Evolutionary conservation across 495 filamentous ascomycete genomes (phyloP).

Genomic region (Aspergillus leporis): DNA sequence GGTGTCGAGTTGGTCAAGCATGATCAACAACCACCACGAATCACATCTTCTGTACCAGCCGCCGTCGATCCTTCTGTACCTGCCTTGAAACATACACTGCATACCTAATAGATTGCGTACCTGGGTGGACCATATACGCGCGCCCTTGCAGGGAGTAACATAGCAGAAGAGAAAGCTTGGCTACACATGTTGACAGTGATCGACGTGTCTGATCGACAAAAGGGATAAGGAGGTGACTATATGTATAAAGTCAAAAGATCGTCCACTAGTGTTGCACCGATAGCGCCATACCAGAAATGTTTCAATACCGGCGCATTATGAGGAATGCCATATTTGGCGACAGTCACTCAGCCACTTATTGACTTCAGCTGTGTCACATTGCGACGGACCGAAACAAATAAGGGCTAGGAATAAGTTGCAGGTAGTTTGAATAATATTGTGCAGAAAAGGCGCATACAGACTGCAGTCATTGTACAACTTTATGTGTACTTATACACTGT

Average conservation of each 20-base stretch:
- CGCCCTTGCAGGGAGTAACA: constrained; percentile 3
- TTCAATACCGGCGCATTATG: background rate
- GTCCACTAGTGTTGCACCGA: background rate
- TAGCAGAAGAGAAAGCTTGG: constrained; percentile 3
- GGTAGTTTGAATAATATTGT: background rate
- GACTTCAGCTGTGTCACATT: background rate
- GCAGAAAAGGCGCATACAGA: no score
- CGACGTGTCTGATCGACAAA: constrained; percentile 1
- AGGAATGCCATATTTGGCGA: background rate
- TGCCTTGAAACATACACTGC: background rate
- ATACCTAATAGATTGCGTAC: background rate
- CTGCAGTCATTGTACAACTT: no score
- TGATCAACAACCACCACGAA: background rate
- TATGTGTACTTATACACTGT: no score
- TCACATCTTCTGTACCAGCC: background rate
- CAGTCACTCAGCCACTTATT: background rate
- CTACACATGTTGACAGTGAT: constrained; percentile 5
- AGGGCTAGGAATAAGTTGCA: background rate
- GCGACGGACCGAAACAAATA: background rate
- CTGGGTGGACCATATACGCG: constrained; percentile 1
- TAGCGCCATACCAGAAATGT: background rate
- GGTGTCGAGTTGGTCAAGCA: background rate
- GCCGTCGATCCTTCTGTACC: background rate
- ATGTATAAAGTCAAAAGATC: background rate
- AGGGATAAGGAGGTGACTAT: background rate